Percentiles rank a stretch among this genome's conserved stretches.
phyloP scores from a whole-genome alignment of 495 filamentous ascomycete species.

The Immersiella caudata region DNA sequence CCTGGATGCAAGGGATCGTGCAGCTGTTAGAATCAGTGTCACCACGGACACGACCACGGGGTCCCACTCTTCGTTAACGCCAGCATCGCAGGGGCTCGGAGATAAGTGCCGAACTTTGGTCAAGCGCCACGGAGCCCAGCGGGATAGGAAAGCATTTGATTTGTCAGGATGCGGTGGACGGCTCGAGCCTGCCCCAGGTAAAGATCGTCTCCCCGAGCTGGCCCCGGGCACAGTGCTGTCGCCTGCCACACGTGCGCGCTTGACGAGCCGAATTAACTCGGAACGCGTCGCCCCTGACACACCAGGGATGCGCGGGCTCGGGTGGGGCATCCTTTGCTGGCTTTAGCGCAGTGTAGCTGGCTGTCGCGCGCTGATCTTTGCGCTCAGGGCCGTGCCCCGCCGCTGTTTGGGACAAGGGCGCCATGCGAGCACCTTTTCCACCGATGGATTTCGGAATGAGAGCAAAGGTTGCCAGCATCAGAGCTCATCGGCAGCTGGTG shows the following conservation, averaged over 20 bases:
- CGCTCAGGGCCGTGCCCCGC: background rate
- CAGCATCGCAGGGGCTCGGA: background rate
- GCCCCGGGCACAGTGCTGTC: background rate
- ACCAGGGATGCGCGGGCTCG: background rate
- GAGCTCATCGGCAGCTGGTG: no score
- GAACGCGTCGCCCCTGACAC: background rate
- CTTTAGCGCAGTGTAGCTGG: no score
- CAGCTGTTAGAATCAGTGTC: background rate
- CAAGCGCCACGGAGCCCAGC: background rate
- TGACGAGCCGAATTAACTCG: background rate
- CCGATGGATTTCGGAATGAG: no score
- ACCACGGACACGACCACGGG: background rate
- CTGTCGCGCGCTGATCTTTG: background rate
- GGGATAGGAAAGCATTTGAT: background rate
- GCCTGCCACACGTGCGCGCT: background rate
- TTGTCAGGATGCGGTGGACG: background rate
- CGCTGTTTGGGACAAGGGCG: no score
- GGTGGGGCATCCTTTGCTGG: background rate
- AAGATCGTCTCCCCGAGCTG: background rate
- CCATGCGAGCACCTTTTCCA: no score
- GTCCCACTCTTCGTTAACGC: no score
- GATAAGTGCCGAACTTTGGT: background rate
- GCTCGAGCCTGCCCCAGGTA: background rate
- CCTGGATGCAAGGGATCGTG: background rate
- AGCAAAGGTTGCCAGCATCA: no score